These are phyloP conservation scores for Phytophthora nicotianae DNA, from an alignment of 352 stramenopile species.

Conservation along the genomic window DNA sequence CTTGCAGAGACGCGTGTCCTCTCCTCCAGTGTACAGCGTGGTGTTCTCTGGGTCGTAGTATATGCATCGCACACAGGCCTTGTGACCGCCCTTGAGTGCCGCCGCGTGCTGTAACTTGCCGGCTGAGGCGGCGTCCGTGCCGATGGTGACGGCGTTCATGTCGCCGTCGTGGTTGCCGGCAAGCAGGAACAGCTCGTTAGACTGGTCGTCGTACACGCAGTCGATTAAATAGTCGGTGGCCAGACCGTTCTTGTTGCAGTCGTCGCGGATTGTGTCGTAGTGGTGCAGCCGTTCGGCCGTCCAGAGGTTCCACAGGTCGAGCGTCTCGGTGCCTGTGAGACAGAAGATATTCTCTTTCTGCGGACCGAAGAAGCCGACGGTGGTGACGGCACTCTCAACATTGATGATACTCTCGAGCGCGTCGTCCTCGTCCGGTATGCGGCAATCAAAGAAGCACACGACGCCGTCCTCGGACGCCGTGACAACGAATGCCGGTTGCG, in stretches of 20 bases:
- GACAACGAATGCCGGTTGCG: slow-evolving; percentile 74
- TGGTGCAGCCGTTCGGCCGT: slow-evolving; percentile 83
- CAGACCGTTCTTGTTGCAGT: slow-evolving; percentile 72
- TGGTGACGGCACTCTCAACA: slow-evolving; percentile 89
- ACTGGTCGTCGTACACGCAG: slow-evolving; percentile 81
- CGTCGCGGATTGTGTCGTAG: slow-evolving; percentile 73
- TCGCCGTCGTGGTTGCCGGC: slow-evolving; percentile 79
- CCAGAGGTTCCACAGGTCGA: slow-evolving; percentile 91
- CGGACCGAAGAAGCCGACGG: slow-evolving; percentile 87
- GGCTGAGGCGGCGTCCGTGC: slow-evolving; percentile 37
- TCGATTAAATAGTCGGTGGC: slow-evolving; percentile 87
- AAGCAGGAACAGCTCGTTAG: slow-evolving; percentile 76
- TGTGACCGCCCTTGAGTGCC: slow-evolving; percentile 72
- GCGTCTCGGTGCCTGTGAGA: slow-evolving; percentile 87
- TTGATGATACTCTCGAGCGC: slow-evolving; percentile 91
- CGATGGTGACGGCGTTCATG: slow-evolving; percentile 77
- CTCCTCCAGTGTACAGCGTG: slow-evolving; percentile 82
- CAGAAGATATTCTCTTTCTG: slow-evolving; percentile 85
- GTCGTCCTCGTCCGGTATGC: slow-evolving; percentile 86
- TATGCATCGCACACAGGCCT: slow-evolving; percentile 79
- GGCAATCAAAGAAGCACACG: slow-evolving; percentile 90
- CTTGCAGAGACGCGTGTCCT: slow-evolving; percentile 86
- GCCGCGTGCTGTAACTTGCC: slow-evolving; percentile 62
- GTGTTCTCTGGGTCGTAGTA: slow-evolving; percentile 65
- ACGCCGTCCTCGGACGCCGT: slow-evolving; percentile 92